phyloP scores from a whole-genome alignment of 2,329 filamentous ascomycete species.

The Metarhizium sp. region DNA sequence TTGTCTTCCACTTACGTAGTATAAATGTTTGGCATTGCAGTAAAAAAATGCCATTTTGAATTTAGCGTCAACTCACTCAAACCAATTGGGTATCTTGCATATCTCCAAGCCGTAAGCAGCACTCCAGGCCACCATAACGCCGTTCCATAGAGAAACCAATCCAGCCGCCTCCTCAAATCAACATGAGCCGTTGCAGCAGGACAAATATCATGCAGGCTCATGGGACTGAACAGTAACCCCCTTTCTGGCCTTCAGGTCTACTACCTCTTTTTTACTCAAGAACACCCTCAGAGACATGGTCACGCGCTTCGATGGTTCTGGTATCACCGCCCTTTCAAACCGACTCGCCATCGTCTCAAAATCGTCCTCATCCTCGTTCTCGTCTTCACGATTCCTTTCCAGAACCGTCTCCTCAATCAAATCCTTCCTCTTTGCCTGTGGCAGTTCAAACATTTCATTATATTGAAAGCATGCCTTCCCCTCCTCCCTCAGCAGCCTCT shows the following conservation, averaged over 20 bases:
- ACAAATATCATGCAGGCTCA: constrained; percentile 10
- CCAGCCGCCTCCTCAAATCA: neutral
- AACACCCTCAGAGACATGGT: constrained; percentile 52
- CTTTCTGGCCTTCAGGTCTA: constrained; percentile 41
- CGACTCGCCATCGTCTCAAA: constrained; percentile 51
- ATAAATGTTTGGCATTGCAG: neutral
- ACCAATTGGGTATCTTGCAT: constrained; percentile 1
- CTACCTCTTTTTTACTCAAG: constrained; percentile 42
- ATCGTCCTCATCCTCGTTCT: constrained; percentile 28
- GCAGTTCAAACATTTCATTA: constrained; percentile 44
- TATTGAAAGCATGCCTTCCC: constrained; percentile 45
- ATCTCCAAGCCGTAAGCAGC: neutral
- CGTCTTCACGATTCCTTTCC: constrained; percentile 9
- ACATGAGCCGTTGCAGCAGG: neutral
- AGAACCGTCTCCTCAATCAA: constrained; percentile 36
- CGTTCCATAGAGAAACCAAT: neutral
- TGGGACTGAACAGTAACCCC: constrained; percentile 40
- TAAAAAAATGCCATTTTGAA: constrained; percentile 1
- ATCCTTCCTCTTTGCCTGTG: constrained; percentile 21
- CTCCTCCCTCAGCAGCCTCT: constrained; percentile 41
- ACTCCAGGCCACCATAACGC: neutral
- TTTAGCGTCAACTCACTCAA: neutral
- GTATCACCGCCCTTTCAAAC: constrained; percentile 43
- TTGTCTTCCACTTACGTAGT: neutral
- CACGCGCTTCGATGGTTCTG: constrained; percentile 32